Evolutionary conservation across 768 basidiomycete species (phyloP), one percentile per base, ranked within the genome.

Genomic region (Suillus plorans): DNA sequence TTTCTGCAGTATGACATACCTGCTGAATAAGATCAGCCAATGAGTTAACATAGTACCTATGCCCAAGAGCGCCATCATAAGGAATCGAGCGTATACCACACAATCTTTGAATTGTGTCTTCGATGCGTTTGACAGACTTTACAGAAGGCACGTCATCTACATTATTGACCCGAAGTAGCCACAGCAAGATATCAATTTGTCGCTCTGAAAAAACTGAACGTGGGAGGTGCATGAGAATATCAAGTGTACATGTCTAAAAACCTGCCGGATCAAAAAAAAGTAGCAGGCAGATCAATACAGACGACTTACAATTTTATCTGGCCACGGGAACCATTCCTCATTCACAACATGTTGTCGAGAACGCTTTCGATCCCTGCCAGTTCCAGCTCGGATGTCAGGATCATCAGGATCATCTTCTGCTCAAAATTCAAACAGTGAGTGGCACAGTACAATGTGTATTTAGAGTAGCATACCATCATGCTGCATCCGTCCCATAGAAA

Each of bases 41-140:
- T 28, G 62, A 67, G 61, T 79, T 80, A 5, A 76, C 71, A 67
- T 72, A 73, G 56, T 76, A 79, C 9, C 58, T 67, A 62, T 79
- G 71, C 0, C 77, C 78, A 25, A 77, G 67, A 0, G 69, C 70
- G 4, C 79, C 78, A 13, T 71, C 53, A 60, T 78, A 77, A 8
- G 57, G 16, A 3, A 77, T 64, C 22, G 71, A 74, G 3, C 70
- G 55, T 16, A 80, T 69, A 0, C 79, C 78, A 64, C 68, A 77
- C 3, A 72, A 13, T 13, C 66, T 63, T 53, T 76, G 74, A 3
- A 77, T 69, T 50, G 41, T 31, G 12, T 37, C 53, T 45, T 72
- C 50, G 25, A 66, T 25, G 20, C 50, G 36, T 31, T 69, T 62
- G 63, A 72, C 52, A 5, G 41, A 42, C 39, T 39, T 36, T 13